phyloP scores from a whole-genome alignment of 768 basidiomycete genomes.

The Termitomyces sp. region DNA sequence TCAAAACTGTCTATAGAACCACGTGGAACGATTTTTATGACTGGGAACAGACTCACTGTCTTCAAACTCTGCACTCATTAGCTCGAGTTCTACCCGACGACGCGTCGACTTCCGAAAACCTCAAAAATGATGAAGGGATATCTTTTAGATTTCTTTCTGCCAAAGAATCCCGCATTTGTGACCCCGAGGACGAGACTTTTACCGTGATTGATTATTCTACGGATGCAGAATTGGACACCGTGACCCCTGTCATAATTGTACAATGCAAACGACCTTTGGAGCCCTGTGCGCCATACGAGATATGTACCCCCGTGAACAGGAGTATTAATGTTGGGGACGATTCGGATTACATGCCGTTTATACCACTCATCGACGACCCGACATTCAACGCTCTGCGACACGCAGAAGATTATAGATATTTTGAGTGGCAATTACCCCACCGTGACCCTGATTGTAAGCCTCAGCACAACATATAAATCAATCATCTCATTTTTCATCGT shows the following conservation, averaged over 20 bases:
- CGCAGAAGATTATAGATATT: slow-evolving; percentile 34
- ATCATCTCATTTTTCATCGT: background rate
- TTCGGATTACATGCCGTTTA: slow-evolving; percentile 49
- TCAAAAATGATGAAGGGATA: background rate
- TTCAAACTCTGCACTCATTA: slow-evolving; percentile 12
- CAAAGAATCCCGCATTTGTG: background rate
- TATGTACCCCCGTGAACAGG: slow-evolving; percentile 46
- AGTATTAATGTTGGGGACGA: slow-evolving; percentile 58
- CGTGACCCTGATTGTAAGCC: slow-evolving; percentile 35
- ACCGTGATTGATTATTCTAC: slow-evolving; percentile 10
- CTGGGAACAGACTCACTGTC: slow-evolving; percentile 20
- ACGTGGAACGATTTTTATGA: slow-evolving; percentile 20
- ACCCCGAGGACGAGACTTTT: slow-evolving; percentile 10
- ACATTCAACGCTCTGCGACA: slow-evolving; percentile 42
- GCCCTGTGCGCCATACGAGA: slow-evolving; percentile 46
- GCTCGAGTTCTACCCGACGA: slow-evolving; percentile 3
- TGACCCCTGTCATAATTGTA: slow-evolving; percentile 5
- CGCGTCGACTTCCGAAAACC: background rate
- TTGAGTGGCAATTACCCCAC: slow-evolving; percentile 46
- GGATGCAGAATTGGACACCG: slow-evolving; percentile 1
- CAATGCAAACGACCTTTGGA: slow-evolving; percentile 12
- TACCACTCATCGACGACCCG: slow-evolving; percentile 62
- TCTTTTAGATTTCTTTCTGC: background rate
- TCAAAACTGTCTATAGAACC: slow-evolving; percentile 7
- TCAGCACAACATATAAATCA: background rate